Evolutionary conservation across 768 basidiomycete species (phyloP).

Genomic region (Leucosporidium yakuticum): DNA sequence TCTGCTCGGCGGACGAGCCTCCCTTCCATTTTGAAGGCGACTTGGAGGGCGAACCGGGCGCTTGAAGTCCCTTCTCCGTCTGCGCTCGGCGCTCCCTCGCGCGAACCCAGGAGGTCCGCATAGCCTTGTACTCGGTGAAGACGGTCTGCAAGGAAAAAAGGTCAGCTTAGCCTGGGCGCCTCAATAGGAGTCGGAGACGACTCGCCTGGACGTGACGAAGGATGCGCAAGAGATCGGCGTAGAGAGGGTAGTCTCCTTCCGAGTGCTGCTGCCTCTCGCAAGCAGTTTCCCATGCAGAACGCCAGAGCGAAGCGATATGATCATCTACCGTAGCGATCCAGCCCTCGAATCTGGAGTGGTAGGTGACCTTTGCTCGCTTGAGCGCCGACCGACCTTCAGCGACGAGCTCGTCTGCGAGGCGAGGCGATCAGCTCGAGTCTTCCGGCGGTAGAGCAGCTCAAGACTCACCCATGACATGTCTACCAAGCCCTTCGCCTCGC

Average conservation of each 20-base stretch:
- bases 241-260: no score
- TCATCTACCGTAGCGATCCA: no score
- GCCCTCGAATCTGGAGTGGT: no score
- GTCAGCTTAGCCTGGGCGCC: background rate
- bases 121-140: constrained; percentile 2
- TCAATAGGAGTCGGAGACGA: background rate
- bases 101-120: background rate
- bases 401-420: no score
- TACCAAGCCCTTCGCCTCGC: background rate
- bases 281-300: no score
- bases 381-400: no score
- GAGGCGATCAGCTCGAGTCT: no score
- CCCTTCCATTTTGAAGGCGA: constrained; percentile 16
- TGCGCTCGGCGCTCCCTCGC: background rate
- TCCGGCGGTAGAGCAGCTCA: no score
- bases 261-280: no score
- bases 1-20: constrained; percentile 6
- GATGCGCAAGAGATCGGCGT: background rate
- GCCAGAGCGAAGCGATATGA: no score
- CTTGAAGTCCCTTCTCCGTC: background rate
- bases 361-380: no score
- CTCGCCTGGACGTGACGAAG: constrained; percentile 12
- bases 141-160: background rate
- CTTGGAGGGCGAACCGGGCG: constrained; percentile 23
- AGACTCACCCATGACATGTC: constrained; percentile 22